Conservation (phyloP, 2,329 filamentous ascomycete genomes). For the Daldinia eschscholtzii region DNA sequence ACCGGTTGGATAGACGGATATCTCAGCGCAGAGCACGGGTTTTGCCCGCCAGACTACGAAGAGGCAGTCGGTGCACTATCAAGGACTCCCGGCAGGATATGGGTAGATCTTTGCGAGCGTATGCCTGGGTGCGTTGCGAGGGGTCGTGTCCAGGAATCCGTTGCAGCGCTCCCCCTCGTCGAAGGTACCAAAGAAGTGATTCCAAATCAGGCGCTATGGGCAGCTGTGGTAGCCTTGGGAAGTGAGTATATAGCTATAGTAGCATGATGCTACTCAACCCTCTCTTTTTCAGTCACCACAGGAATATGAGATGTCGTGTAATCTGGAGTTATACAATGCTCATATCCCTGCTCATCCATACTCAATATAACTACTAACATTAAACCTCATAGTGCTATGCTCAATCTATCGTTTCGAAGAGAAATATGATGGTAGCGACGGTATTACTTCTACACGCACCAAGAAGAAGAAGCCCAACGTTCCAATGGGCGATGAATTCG, state of each 20-base stretch:
- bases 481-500: slow-evolving; percentile 64
- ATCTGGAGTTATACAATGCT: not conserved
- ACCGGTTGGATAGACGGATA: slow-evolving; percentile 68
- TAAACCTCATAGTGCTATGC: slow-evolving; percentile 56
- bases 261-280: not conserved
- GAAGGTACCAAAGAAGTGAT: slow-evolving; percentile 64
- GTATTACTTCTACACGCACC: slow-evolving; percentile 55
- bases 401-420: slow-evolving; percentile 67
- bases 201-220: slow-evolving; percentile 66
- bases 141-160: slow-evolving; percentile 63
- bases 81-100: slow-evolving; percentile 64
- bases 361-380: slow-evolving; percentile 20
- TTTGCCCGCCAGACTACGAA: slow-evolving; percentile 64
- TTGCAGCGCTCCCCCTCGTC: slow-evolving; percentile 62
- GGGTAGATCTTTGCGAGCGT: slow-evolving; percentile 66
- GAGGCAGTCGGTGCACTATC: slow-evolving; percentile 61
- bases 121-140: slow-evolving; percentile 66
- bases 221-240: slow-evolving; percentile 63
- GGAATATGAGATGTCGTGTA: not conserved
- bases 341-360: not conserved
- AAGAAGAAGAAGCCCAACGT: slow-evolving; percentile 55
- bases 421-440: slow-evolving; percentile 64
- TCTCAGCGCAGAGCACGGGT: slow-evolving; percentile 64
- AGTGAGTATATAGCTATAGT: slow-evolving; percentile 42
- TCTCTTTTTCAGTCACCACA: not conserved